These are phyloP conservation scores for Geosmithia putterillii DNA, from an alignment of 2,329 filamentous ascomycete genomes.

Conservation along the genomic window DNA sequence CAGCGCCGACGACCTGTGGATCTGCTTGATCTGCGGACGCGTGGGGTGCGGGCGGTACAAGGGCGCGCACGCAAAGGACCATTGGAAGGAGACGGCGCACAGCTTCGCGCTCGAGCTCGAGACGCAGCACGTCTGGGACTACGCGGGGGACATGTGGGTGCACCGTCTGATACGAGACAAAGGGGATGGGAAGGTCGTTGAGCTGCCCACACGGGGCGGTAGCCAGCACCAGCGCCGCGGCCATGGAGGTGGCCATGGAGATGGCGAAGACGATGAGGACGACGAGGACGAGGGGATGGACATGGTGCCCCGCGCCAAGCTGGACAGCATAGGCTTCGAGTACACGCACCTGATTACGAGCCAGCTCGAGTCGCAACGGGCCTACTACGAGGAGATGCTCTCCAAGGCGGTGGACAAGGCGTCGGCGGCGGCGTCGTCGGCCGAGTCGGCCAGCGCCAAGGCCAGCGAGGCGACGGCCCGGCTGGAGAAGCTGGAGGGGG, in stretches of 20 bases:
- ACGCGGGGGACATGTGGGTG: constrained; percentile 89
- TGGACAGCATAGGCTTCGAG: constrained; percentile 75
- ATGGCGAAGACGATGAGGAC: neutral
- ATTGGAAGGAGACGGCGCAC: constrained; percentile 83
- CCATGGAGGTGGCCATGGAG: neutral
- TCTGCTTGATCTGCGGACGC: constrained; percentile 86
- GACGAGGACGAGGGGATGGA: constrained; percentile 38
- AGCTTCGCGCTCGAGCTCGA: constrained; percentile 86
- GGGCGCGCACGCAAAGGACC: constrained; percentile 81
- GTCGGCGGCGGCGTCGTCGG: constrained; percentile 54
- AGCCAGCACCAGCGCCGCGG: constrained; percentile 1
- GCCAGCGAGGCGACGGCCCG: constrained; percentile 36
- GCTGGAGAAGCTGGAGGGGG: constrained; percentile 35
- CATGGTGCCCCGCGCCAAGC: constrained; percentile 56
- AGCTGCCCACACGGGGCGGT: constrained; percentile 54
- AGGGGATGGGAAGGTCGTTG: constrained; percentile 81
- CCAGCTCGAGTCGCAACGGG: constrained; percentile 82
- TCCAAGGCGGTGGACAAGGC: constrained; percentile 86
- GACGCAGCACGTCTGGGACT: constrained; percentile 97
- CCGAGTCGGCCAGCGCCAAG: constrained; percentile 43
- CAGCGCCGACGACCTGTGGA: constrained; percentile 75
- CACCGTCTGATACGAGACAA: constrained; percentile 92
- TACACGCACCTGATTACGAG: constrained; percentile 89
- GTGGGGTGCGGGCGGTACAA: constrained; percentile 94
- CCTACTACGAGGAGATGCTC: constrained; percentile 90